Evolutionary conservation across 257 asterid genomes (phyloP), one percentile per base, ranked within the genome.

Genomic region (Voacanga thouarsii): DNA sequence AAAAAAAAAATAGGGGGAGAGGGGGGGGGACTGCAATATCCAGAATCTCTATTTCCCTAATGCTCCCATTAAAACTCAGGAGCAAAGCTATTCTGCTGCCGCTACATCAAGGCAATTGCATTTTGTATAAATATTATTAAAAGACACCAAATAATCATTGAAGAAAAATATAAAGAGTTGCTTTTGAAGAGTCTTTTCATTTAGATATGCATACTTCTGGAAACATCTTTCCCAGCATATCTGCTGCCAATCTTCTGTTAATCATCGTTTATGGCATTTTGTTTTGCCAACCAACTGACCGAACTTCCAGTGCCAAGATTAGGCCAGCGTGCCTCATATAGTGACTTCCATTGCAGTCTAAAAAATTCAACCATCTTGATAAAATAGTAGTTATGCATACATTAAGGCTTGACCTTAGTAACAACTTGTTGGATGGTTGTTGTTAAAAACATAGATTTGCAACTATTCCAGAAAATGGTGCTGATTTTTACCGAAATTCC

Each of bases 91-190:
- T 84, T 92, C 98, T 83, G 96, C 91, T 82, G 89, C 85, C 47
- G 94, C n/a, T n/a, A n/a, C 91, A 85, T 93, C 97, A 85, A 93
- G 84, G 83, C 96, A 94, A 77, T 97, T 94, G 92, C 79, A 71
- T 75, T 77, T 64, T 79, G 75, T 59, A 81, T 73, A 75, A 83
- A 73, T n/a, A 30, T 30, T 73, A 76, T 18, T n/a, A 74, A 63
- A 59, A 75, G 50, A 50, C 16, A 24, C 3, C 66, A 59, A 81
- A 45, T 45, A 70, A 75, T 77, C 30, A 74, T 59, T 12, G 64
- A 56, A 41, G 44, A 33, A 26, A 57, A 81, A 26, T n/a, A 74
- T 75, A 59, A 72, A 47, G 81, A 66, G 18, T 68, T 39, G n/a
- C n/a, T 41, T 30, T 23, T 24, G 9, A 75, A 76, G 33, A 55